Percentiles rank a stretch among this genome's conserved stretches.
Conservation (phyloP, 2,329 filamentous ascomycete genomes). For the Raffaelea deltoideospora region DNA sequence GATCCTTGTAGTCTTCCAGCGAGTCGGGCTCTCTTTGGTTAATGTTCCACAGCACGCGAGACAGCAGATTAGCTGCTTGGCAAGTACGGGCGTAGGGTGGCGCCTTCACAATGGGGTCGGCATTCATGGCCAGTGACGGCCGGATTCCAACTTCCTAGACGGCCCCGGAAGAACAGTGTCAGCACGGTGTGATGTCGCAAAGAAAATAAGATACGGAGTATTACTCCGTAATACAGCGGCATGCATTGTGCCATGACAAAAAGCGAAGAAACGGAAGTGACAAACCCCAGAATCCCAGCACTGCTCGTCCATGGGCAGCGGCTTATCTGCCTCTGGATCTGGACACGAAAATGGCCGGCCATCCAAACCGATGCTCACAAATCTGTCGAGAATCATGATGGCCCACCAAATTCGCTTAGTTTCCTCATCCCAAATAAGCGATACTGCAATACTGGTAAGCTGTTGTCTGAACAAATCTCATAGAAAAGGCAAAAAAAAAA, state of each 20-base stretch:
- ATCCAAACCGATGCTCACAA: slow-evolving; percentile 4
- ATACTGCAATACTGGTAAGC: background rate
- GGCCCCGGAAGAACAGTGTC: background rate
- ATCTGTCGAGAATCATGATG: slow-evolving; percentile 3
- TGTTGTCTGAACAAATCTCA: background rate
- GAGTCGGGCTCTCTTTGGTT: slow-evolving; percentile 1
- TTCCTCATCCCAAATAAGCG: slow-evolving; percentile 5
- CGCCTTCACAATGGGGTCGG: slow-evolving; percentile 2
- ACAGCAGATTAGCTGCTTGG: slow-evolving; percentile 8
- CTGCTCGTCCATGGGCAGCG: slow-evolving; percentile 7
- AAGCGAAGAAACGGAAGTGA: background rate
- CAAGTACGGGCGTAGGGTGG: slow-evolving; percentile 8
- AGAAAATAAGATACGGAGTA: no score
- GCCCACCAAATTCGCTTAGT: slow-evolving; percentile 6
- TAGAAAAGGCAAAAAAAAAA: background rate
- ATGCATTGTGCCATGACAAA: no score
- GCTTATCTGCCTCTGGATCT: slow-evolving; percentile 4
- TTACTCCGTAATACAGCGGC: no score
- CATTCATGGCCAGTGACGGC: slow-evolving; percentile 6
- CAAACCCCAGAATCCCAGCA: slow-evolving; percentile 7
- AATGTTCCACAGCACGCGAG: slow-evolving; percentile 6
- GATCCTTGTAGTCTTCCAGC: slow-evolving; percentile 1
- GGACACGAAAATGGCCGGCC: slow-evolving; percentile 5
- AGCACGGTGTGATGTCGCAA: background rate
- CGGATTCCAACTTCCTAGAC: slow-evolving; percentile 5